A percentile compares a stretch with the other conserved stretches of the same genome.
Conservation (phyloP, 2,329 filamentous ascomycete species). For the Ilyonectria sp. region DNA sequence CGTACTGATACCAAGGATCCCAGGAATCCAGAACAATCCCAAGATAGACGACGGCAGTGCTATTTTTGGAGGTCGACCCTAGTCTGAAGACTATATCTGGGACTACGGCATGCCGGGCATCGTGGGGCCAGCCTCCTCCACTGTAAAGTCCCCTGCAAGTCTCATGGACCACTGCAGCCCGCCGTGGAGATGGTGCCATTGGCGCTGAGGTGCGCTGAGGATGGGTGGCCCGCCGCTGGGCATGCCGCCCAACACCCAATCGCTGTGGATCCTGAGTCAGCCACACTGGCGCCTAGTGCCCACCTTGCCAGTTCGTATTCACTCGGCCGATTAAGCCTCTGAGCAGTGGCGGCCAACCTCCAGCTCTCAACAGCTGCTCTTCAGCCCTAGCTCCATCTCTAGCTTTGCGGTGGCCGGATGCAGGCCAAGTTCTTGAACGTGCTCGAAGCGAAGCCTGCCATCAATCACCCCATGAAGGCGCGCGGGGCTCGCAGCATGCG, state of each 20-base stretch:
- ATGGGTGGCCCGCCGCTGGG: constrained; percentile 4
- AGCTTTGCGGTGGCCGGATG: constrained; percentile 19
- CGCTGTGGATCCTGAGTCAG: constrained; percentile 36
- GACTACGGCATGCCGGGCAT: constrained; percentile 11
- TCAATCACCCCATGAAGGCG: neutral
- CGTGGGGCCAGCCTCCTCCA: constrained; percentile 1
- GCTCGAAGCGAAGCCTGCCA: constrained; percentile 3
- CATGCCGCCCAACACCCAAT: constrained; percentile 37
- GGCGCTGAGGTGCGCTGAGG: constrained; percentile 14
- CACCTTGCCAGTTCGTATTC: constrained; percentile 49
- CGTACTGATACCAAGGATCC: neutral
- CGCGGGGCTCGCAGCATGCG: neutral
- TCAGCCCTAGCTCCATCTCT: constrained; percentile 14
- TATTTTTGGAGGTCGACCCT: constrained; percentile 25
- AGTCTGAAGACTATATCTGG: constrained; percentile 19
- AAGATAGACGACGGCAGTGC: constrained; percentile 18
- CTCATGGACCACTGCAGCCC: neutral
- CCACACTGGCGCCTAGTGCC: constrained; percentile 42
- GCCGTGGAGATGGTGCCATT: constrained; percentile 25
- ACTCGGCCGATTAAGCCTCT: constrained; percentile 32
- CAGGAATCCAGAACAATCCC: neutral
- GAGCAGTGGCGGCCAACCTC: constrained; percentile 1
- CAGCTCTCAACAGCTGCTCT: neutral
- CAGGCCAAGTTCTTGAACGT: neutral
- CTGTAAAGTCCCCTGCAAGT: neutral